Base-by-base conservation (phyloP, 345 rosid species). In the Brassica incana region DNA sequence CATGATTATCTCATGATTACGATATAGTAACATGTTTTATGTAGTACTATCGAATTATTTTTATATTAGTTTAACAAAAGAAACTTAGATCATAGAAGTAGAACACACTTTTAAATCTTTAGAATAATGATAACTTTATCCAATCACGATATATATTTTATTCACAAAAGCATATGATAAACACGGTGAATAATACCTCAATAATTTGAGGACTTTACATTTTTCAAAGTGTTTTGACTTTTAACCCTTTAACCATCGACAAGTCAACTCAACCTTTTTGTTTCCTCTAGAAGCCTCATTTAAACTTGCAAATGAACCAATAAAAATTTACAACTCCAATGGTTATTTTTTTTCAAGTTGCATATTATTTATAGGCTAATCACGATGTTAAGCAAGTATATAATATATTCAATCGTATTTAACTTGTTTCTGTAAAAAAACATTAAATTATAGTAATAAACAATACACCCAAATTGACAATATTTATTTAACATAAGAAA, bases 1-100 rank as follows among this genome's bases (percentile, higher is more conserved):
- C 83, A 84, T 75, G 27, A 72, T 75, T 81, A 81, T 72, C 83
- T 75, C 83, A 84, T 84, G 78, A 81, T 84, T 75, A 78, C 72
- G 79, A 30, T 59, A 76, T 36, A 73, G 61, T 71, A 11, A 66
- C 25, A 32, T 59, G 8, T 33, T 71, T 54, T 36, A 16, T 61
- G 61, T 18, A 50, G 38, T 50, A 67, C 58, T 54, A 54, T 20
- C 61, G 36, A 73, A 15, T 10, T 11, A 25, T 27, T 54, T 36
- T 54, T 15, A 68, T 64, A 33, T 60, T 59, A 72, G 23, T 43
- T 20, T 67, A 68, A 59, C 64, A 60, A 69, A 60, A 61, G 67
- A 69, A 60, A 61, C 50, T 69, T 73, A 11, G 62, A 61, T 68
- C 75, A 69, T 3, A 40, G 15, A 65, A 71, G 50, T 65, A 2